phyloP scores from a whole-genome alignment of 306 rosid genomes.

The Casuarina equisetifolia region DNA sequence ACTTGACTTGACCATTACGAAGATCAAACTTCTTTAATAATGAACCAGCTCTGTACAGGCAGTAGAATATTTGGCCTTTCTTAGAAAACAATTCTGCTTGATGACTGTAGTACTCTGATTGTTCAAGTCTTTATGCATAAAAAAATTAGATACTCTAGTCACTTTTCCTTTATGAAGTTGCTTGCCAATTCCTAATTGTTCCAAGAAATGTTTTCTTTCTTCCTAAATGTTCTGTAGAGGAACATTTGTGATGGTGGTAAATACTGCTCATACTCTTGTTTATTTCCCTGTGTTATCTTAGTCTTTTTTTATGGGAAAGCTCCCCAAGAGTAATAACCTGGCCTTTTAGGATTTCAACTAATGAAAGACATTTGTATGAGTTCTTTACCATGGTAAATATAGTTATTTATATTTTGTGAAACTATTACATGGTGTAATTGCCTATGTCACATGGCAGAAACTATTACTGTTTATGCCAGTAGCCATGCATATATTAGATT shows the following conservation, averaged over 20 bases:
- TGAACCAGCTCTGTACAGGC: not conserved
- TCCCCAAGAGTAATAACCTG: not conserved
- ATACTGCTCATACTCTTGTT: not conserved
- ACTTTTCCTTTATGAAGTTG: not conserved
- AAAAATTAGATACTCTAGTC: not conserved
- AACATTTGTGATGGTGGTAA: not conserved
- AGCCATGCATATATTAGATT: not conserved
- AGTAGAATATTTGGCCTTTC: not conserved
- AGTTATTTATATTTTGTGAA: not conserved
- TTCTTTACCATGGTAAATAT: not conserved
- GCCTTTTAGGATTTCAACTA: not conserved
- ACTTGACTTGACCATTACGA: not conserved
- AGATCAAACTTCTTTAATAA: not conserved
- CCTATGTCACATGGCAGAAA: not conserved
- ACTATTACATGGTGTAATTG: not conserved
- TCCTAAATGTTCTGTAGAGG: not conserved
- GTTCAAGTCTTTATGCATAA: not conserved
- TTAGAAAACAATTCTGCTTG: not conserved
- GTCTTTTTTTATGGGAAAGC: not conserved
- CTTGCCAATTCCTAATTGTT: not conserved
- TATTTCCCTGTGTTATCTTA: not conserved
- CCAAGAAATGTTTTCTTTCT: not conserved
- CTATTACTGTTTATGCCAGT: not conserved
- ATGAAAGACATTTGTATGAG: not conserved
- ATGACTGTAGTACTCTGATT: not conserved